Evolutionary conservation across 2,329 filamentous ascomycete genomes (phyloP).

Genomic region (Colletotrichum caudatum): DNA sequence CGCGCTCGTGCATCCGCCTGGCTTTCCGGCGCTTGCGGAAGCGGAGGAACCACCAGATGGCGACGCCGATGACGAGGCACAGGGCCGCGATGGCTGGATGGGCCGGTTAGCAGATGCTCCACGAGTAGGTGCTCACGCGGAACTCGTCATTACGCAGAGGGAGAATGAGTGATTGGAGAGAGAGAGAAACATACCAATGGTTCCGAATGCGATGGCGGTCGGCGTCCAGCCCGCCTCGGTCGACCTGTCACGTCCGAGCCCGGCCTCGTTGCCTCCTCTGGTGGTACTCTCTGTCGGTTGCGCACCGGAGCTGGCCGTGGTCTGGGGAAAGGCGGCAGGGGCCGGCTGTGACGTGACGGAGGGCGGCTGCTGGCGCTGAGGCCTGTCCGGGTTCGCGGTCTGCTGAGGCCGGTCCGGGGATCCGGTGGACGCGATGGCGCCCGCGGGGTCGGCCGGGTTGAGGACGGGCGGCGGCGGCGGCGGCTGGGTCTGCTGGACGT

Average conservation of each 20-base stretch:
- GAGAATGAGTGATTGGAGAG: fast-evolving
- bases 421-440: slow-evolving; percentile 1
- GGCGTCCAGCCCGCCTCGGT: slow-evolving; percentile 33
- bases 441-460: slow-evolving; percentile 28
- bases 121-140: too few species aligned
- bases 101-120: neutral
- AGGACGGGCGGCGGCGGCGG: slow-evolving; percentile 22
- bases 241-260: slow-evolving; percentile 18
- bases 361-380: slow-evolving; percentile 1
- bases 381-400: neutral
- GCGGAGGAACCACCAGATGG: slow-evolving; percentile 39
- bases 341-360: slow-evolving; percentile 1
- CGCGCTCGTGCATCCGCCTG: slow-evolving; percentile 13
- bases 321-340: slow-evolving; percentile 15
- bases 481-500: neutral
- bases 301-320: neutral
- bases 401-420: slow-evolving; percentile 1
- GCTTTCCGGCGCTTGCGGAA: slow-evolving; percentile 28
- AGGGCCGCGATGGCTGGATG: slow-evolving; percentile 30
- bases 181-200: slow-evolving; percentile 22
- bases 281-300: neutral
- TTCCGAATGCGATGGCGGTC: slow-evolving; percentile 39
- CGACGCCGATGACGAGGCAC: slow-evolving; percentile 30
- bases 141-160: neutral
- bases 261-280: slow-evolving; percentile 25